These are phyloP conservation scores for Starmerella asiatica DNA, from an alignment of 805 yeast genomes.

Conservation along the genomic window DNA sequence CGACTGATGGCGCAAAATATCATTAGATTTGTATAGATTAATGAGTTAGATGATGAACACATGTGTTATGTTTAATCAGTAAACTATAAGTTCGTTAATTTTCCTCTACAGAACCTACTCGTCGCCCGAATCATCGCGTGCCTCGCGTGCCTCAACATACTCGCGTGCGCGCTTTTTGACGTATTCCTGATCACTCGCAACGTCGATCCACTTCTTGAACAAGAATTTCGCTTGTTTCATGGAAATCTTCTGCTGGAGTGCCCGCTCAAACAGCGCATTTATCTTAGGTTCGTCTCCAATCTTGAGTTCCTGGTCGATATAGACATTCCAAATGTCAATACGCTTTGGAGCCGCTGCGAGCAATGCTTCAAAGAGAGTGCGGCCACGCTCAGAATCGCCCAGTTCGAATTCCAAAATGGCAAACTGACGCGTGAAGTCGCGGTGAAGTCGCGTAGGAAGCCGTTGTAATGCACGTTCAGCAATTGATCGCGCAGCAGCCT, in stretches of 20 bases:
- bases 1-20: too few species aligned
- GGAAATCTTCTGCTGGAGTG: constrained; percentile 47
- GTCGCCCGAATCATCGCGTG: not conserved
- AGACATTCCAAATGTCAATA: constrained; percentile 89
- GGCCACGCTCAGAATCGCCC: constrained; percentile 89
- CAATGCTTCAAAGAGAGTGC: constrained; percentile 87
- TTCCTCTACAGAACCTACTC: too few species aligned
- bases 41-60: too few species aligned
- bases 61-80: too few species aligned
- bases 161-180: constrained; percentile 87
- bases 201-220: constrained; percentile 81
- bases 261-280: constrained; percentile 74
- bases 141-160: constrained; percentile 35
- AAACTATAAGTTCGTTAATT: too few species aligned
- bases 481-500: constrained; percentile 43
- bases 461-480: constrained; percentile 58
- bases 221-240: constrained; percentile 89
- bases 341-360: constrained; percentile 81
- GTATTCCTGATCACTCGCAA: constrained; percentile 64
- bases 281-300: constrained; percentile 45
- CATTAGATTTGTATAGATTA: too few species aligned
- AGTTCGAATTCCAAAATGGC: constrained; percentile 68
- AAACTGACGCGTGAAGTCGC: constrained; percentile 68
- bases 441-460: constrained; percentile 26
- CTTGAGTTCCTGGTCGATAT: constrained; percentile 85